phyloP scores from a whole-genome alignment of 1,284 basidiomycete genomes.

The Puccinia polysora region DNA sequence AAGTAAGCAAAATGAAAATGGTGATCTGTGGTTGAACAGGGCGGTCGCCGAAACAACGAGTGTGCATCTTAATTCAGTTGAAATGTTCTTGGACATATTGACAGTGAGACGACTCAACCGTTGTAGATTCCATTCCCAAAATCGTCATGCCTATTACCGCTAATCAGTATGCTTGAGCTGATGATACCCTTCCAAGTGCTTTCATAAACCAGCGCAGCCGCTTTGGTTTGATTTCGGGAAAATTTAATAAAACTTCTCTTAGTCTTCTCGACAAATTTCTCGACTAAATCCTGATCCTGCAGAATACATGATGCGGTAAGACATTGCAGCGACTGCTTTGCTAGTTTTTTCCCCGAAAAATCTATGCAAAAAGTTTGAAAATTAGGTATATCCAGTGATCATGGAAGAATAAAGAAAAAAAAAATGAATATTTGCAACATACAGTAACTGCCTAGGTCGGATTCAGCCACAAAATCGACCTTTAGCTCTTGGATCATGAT shows the following conservation, averaged over 20 bases:
- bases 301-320: conserved; percentile 40
- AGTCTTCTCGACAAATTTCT: conserved; percentile 6
- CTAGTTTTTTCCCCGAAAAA: conserved; percentile 45
- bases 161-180: conserved; percentile 38
- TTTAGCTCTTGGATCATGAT: conserved; percentile 34
- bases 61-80: not conserved
- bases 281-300: conserved; percentile 8
- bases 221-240: conserved; percentile 16
- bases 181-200: conserved; percentile 44
- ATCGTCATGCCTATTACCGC: conserved; percentile 41
- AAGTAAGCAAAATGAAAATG: conserved; percentile 45
- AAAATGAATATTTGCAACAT: not conserved
- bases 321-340: conserved; percentile 40
- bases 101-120: conserved; percentile 10
- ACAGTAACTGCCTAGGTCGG: conserved; percentile 41
- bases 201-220: conserved; percentile 42
- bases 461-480: conserved; percentile 31
- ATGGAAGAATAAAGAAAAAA: not conserved
- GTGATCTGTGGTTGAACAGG: conserved; percentile 26
- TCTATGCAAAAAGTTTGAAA: not conserved
- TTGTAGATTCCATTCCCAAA: conserved; percentile 44
- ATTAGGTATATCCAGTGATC: not conserved
- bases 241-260: conserved; percentile 32
- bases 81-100: not conserved
- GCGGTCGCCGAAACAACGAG: not conserved